Evolutionary conservation across 192 early-diverging fungal species (phyloP), one percentile per base, ranked within the genome.

Genomic region (Backusella mclennaniae): DNA sequence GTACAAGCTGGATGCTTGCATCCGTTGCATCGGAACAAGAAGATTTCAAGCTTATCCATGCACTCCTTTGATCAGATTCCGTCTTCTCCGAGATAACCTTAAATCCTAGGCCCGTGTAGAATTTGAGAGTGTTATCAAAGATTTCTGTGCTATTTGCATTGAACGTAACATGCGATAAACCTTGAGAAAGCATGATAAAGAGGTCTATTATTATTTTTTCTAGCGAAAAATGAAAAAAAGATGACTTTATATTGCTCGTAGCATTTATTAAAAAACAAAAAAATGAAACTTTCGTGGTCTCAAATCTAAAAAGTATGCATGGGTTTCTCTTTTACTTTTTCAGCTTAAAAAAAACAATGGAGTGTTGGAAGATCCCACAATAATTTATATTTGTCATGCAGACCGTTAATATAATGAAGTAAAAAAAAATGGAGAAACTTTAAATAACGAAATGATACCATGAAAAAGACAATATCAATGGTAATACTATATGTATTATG

Each of bases 121-220:
- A 71, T 8, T 71, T 17, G 2, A 71, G 21, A 26, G 70, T 14
- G 4, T 5, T 19, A 6, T 71, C 41, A 71, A 71, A 71, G 44
- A 23, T 29, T 15, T 71, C 41, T 44, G 35, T 15, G 42, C 26
- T 31, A 12, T 39, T 31, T 8, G 70, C 70, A 41, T 17, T 71
- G 42, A 49, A 49, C 4, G 29, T 49, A 31, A 71, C 42, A 17
- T 71, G 70, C 2, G 70, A 71, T 41, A 71, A 26, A 49, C 70
- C 70, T 71, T 71, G 70, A 71, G 70, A 49, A 44, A 71, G 70
- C 70, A 71, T 71, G 31, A 29, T 29, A 63, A 26, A 59, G 53
- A 29, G 12, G 56, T 29, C n/a, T 39, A 39, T 21, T 23, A 2
- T 56, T 56, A 9, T 11, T 21, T 56, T 56, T 56, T 63, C 23